phyloP scores from a whole-genome alignment of 139 green algal genomes.

The Auxenochlorella pyrenoidosa region DNA sequence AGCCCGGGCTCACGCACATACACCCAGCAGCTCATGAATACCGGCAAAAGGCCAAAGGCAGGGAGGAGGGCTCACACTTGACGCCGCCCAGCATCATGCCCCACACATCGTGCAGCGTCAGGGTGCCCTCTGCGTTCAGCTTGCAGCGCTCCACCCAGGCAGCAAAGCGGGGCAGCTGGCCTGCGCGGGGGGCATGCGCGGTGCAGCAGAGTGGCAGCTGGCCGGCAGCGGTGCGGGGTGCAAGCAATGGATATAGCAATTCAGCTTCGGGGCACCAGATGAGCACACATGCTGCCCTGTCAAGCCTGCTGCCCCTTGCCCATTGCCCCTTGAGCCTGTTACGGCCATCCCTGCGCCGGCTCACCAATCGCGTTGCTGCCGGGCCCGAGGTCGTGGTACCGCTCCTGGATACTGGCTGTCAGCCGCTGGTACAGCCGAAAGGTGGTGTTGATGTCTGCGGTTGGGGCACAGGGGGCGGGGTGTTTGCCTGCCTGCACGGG shows the following conservation, averaged over 20 bases:
- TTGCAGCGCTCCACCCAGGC: constrained; percentile 30
- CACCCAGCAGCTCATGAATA: no score
- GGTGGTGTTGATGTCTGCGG: constrained; percentile 37
- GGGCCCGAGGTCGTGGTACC: constrained; percentile 4
- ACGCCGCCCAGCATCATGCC: constrained; percentile 57
- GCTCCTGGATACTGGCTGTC: constrained; percentile 32
- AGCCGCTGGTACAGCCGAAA: constrained; percentile 51
- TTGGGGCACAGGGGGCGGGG: not conserved
- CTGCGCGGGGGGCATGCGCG: not conserved
- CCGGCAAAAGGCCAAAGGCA: no score
- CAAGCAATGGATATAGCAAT: no score
- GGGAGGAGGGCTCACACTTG: no score
- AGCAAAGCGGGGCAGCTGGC: constrained; percentile 44
- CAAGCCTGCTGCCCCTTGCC: not conserved
- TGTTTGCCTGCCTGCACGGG: no score
- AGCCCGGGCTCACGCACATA: no score
- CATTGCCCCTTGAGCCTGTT: not conserved
- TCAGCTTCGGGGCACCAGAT: no score
- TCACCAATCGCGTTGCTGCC: not conserved
- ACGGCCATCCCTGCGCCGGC: not conserved
- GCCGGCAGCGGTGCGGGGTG: no score
- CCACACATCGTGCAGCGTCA: constrained; percentile 65
- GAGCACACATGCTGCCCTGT: not conserved
- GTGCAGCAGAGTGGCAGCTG: no score
- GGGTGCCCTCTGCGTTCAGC: constrained; percentile 9